Conservation (phyloP, 140 eudicot genomes). For the Flaveria floridana region DNA sequence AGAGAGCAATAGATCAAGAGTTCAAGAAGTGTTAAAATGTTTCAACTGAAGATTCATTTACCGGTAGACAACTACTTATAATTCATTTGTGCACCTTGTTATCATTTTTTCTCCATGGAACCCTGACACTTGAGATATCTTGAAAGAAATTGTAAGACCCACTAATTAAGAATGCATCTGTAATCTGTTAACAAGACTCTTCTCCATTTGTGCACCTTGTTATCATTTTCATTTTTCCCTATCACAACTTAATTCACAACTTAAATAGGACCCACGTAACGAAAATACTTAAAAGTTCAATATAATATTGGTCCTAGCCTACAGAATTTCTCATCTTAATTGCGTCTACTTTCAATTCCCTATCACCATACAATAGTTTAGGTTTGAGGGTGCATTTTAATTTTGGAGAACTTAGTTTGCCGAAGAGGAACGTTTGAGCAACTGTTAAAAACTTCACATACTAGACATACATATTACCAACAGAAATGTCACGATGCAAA, state of each 20-base stretch:
- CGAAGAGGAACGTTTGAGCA: neutral
- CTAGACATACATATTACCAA: neutral
- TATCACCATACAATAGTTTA: neutral
- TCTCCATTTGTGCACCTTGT: neutral
- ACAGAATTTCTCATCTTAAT: slow-evolving; percentile 11
- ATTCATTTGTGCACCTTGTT: neutral
- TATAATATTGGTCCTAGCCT: slow-evolving; percentile 13
- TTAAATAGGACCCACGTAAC: neutral
- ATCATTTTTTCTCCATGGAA: neutral
- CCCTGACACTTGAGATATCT: slow-evolving; percentile 1
- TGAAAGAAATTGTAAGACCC: neutral
- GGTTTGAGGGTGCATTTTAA: neutral
- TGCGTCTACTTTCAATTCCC: slow-evolving; percentile 18
- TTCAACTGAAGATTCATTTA: neutral
- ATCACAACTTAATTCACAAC: neutral
- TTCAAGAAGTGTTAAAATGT: neutral
- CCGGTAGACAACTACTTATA: neutral
- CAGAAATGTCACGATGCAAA: slow-evolving; percentile 1
- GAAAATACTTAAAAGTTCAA: neutral
- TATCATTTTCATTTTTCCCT: neutral
- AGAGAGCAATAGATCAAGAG: too few species aligned
- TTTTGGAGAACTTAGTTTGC: neutral
- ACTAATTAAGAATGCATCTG: neutral
- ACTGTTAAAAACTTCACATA: neutral
- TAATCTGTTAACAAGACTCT: neutral